Evolutionary conservation across 2,329 filamentous ascomycete species (phyloP).

Genomic region (Colletotrichum sublineola): DNA sequence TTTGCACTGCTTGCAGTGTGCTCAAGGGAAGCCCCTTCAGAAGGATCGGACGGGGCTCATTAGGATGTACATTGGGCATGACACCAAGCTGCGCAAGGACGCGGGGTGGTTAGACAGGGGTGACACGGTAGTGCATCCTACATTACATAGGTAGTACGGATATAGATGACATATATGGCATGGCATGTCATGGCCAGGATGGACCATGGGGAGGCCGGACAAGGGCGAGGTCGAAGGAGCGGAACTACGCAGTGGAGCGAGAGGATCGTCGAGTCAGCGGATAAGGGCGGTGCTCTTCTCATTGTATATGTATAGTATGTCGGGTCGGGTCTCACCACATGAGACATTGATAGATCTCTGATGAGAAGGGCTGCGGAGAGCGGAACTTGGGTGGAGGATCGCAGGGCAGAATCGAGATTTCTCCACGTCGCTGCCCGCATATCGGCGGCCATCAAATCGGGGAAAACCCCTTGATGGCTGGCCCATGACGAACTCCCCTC

Average conservation of each 20-base stretch:
- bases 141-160: neutral
- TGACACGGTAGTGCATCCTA: neutral
- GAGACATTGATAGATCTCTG: neutral
- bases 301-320: too few relatives aligned
- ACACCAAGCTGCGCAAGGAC: conserved; percentile 11
- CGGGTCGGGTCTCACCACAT: neutral
- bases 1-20: neutral
- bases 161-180: neutral
- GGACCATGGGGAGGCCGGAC: neutral
- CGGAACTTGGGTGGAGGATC: neutral
- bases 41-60: conserved; percentile 35
- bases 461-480: neutral
- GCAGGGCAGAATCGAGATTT: too few relatives aligned
- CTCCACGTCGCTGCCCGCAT: neutral
- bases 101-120: conserved; percentile 14
- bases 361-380: neutral
- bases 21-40: neutral
- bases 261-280: neutral
- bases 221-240: neutral
- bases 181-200: conserved; percentile 7
- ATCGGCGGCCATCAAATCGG: neutral
- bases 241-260: neutral
- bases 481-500: neutral
- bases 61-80: conserved; percentile 27
- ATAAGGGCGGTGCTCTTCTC: neutral